Conservation (phyloP, 306 rosid genomes). For the Cucumis cinereus region DNA sequence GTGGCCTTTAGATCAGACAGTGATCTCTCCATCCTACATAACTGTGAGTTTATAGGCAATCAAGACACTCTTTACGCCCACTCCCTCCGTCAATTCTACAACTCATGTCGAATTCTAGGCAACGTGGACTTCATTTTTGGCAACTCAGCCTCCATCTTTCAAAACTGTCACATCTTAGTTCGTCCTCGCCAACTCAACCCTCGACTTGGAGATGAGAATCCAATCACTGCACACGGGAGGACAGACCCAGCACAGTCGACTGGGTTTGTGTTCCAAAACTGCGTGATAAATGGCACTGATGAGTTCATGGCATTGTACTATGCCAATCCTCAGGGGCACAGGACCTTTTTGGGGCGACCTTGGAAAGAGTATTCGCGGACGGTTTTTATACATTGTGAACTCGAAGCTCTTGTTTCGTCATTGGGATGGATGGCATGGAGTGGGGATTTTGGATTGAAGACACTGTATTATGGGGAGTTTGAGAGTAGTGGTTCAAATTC, state of each 20-base stretch:
- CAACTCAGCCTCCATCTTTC: slow-evolving; percentile 60
- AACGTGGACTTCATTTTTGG: slow-evolving; percentile 88
- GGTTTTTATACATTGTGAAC: slow-evolving; percentile 26
- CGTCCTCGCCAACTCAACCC: slow-evolving; percentile 42
- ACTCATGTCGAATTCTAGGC: slow-evolving; percentile 55
- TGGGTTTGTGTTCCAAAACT: slow-evolving; percentile 65
- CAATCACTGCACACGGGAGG: slow-evolving; percentile 67
- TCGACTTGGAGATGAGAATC: slow-evolving; percentile 34
- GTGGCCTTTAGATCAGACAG: slow-evolving; percentile 88
- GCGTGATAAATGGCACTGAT: slow-evolving; percentile 55
- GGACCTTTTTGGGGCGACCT: slow-evolving; percentile 80
- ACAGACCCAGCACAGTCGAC: slow-evolving; percentile 69
- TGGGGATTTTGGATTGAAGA: slow-evolving; percentile 42
- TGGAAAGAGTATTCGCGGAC: slow-evolving; percentile 82
- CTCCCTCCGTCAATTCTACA: slow-evolving; percentile 70
- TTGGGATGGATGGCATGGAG: slow-evolving; percentile 71
- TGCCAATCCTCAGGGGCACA: slow-evolving; percentile 54
- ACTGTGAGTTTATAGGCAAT: slow-evolving; percentile 61
- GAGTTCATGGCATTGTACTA: slow-evolving; percentile 50
- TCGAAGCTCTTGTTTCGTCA: slow-evolving; percentile 36
- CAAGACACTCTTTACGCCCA: slow-evolving; percentile 87
- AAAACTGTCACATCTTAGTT: slow-evolving; percentile 36
- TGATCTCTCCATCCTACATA: slow-evolving; percentile 48
- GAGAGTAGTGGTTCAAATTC: slow-evolving; percentile 34
- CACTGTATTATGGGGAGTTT: slow-evolving; percentile 67